These are phyloP conservation scores for Pluteus cervinus DNA, from an alignment of 768 basidiomycete species.

Conservation along the genomic window DNA sequence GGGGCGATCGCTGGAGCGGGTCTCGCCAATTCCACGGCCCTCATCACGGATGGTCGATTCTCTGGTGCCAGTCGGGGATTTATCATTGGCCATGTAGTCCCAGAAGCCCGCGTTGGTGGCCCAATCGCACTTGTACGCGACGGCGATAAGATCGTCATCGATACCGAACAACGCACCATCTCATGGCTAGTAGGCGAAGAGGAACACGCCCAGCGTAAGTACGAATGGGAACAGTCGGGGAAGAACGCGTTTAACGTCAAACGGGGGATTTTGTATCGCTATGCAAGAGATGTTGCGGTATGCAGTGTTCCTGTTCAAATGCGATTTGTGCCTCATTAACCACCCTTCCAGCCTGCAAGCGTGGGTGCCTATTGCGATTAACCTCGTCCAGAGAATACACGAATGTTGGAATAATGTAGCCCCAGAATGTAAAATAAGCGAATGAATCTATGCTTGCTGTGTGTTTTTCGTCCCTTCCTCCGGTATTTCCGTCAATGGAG, in stretches of 20 bases:
- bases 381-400: conserved; percentile 17
- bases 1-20: conserved; percentile 83
- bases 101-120: conserved; percentile 70
- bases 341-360: conserved; percentile 58
- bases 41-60: conserved; percentile 89
- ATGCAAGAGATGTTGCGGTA: conserved; percentile 83
- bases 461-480: too few relatives aligned
- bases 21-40: conserved; percentile 66
- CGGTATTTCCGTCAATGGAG: too few relatives aligned
- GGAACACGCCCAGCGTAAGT: conserved; percentile 53
- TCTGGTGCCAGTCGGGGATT: conserved; percentile 66
- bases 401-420: too few relatives aligned
- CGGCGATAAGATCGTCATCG: conserved; percentile 74
- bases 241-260: conserved; percentile 60
- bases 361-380: conserved; percentile 80
- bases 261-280: conserved; percentile 72
- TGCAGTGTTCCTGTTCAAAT: conserved; percentile 25
- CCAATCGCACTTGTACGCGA: conserved; percentile 85
- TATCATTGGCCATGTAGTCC: conserved; percentile 52
- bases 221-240: conserved; percentile 66
- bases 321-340: conserved; percentile 2
- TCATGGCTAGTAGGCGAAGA: conserved; percentile 69
- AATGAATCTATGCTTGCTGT: too few relatives aligned
- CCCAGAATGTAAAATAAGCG: too few relatives aligned
- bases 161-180: conserved; percentile 58